Conservation (phyloP, 768 basidiomycete species). For the Sporobolomyces pararoseus region DNA sequence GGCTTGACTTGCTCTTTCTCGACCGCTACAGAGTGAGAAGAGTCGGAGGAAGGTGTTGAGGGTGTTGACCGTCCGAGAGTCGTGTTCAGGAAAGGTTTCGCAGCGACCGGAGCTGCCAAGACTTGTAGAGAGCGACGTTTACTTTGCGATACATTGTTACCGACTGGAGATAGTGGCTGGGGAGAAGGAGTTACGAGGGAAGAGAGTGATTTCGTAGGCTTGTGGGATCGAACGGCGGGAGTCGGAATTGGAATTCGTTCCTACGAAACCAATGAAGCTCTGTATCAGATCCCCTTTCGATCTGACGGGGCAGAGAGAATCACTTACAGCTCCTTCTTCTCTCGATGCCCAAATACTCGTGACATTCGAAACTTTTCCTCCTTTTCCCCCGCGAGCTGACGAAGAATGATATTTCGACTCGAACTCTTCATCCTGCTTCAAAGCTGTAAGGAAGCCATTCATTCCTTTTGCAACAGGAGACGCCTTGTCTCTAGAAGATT, state of each 20-base stretch:
- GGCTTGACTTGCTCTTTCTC: background rate
- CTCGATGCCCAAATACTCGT: constrained; percentile 27
- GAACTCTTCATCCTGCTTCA: constrained; percentile 14
- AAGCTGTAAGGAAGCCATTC: constrained; percentile 12
- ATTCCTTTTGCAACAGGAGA: constrained; percentile 6
- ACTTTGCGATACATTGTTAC: background rate
- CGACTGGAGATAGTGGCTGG: constrained; percentile 2
- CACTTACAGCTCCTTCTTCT: constrained; percentile 19
- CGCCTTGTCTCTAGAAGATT: background rate
- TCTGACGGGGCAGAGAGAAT: background rate
- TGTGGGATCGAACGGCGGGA: constrained; percentile 4
- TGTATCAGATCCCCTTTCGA: background rate
- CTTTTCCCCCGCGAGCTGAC: constrained; percentile 11
- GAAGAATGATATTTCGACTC: background rate
- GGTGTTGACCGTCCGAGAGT: constrained; percentile 15
- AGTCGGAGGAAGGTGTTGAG: background rate
- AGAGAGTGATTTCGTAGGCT: constrained; percentile 21
- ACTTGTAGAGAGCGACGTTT: background rate
- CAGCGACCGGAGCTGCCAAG: background rate
- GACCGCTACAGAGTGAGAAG: background rate
- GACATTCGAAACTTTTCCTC: constrained; percentile 25
- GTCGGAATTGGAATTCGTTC: constrained; percentile 2
- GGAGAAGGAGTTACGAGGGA: background rate
- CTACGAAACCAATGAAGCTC: background rate
- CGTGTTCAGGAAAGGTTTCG: constrained; percentile 37